Base-by-base conservation (phyloP, 2,329 filamentous ascomycete genomes). In the Ophiostoma sp. region DNA sequence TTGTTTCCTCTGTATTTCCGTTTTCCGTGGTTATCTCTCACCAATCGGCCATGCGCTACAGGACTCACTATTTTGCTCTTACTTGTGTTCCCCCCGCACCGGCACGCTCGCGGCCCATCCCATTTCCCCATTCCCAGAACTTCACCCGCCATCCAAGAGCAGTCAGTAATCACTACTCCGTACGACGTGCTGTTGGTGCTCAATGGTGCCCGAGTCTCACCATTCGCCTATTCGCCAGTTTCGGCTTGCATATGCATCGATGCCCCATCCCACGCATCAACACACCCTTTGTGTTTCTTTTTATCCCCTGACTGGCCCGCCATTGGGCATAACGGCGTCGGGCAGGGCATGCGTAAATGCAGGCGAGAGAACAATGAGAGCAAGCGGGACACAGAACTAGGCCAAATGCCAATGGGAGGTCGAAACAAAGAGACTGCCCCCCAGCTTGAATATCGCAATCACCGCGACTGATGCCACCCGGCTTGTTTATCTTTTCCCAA, bases 211-310 rank as follows among this genome's bases (percentile, higher is more conserved):
- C 14, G 49, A 55, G 18, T 55, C 49, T 55, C n/a, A 55, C 18
- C 8, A n/a, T 14, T 27, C 7, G 49, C 9, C n/a, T 55, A 55
- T 55, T 55, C 49, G 49, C 49, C 12, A 36, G 16, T 60, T 7
- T 38, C 27, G 12, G 40, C 68, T 36, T 69, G 68, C 68, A 67
- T 69, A 69, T 69, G 68, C 68, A 69, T 69, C 49, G 66, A 60
- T 69, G 68, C 68, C 68, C 62, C 68, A 69, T 68, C 38, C 42
- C 66, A 38, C 60, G 60, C 38, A 40, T 66, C 4, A 12, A 44
- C 40, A 45, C 47, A 64, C 49, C n/a, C 49, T 55, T 18, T 27
- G 18, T 9, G 18, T n/a, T 55, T n/a, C 14, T 36, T 8, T 9
- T 7, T 18, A 55, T 55, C 5, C n/a, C n/a, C 49, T 55, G 38